These are phyloP conservation scores for Trametes cingulata DNA, from an alignment of 768 basidiomycete genomes.

Conservation along the genomic window DNA sequence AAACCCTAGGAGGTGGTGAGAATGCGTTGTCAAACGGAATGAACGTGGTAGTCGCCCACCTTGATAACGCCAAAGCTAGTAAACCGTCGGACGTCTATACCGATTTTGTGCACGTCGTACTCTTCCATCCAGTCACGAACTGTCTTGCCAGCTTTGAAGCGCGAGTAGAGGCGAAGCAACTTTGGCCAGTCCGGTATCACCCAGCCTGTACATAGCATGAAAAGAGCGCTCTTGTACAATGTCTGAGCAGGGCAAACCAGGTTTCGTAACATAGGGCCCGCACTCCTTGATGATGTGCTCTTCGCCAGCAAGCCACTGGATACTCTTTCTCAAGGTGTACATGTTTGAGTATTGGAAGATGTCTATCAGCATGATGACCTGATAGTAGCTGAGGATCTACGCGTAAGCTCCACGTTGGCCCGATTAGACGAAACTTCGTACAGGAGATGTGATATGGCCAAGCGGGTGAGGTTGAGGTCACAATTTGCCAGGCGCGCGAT, in stretches of 20 bases:
- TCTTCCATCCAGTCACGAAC: conserved; percentile 87
- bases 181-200: conserved; percentile 83
- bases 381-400: conserved; percentile 70
- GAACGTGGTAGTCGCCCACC: conserved; percentile 39
- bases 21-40: background rate
- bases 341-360: conserved; percentile 98
- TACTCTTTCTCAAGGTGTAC: conserved; percentile 86
- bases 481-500: conserved; percentile 93
- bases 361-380: conserved; percentile 95
- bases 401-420: background rate
- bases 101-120: conserved; percentile 65
- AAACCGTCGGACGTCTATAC: conserved; percentile 92
- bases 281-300: conserved; percentile 86
- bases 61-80: conserved; percentile 98
- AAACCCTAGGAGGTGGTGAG: conserved; percentile 61
- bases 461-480: conserved; percentile 76
- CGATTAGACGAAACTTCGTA: conserved; percentile 32
- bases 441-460: conserved; percentile 91
- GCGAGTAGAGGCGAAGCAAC: conserved; percentile 83
- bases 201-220: conserved; percentile 41
- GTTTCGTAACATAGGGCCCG: conserved; percentile 85
- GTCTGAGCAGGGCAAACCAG: conserved; percentile 42
- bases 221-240: background rate
- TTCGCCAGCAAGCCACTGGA: conserved; percentile 87
- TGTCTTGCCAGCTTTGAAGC: conserved; percentile 79